Conservation (phyloP, 2,329 filamentous ascomycete genomes). For the Orbilia brochopaga region DNA sequence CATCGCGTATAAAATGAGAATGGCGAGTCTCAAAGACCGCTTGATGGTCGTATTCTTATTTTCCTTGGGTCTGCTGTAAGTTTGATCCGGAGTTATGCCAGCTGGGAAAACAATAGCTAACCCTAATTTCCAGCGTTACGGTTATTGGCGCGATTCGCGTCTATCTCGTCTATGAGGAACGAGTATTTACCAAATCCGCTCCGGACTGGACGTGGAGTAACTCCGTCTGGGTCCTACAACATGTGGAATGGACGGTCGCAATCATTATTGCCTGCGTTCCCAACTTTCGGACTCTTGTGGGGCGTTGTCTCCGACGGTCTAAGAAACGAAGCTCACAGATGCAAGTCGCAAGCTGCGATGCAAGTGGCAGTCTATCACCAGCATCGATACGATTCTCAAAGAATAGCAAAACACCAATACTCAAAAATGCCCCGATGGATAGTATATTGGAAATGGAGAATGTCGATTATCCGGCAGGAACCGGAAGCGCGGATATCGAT, state of each 20-base stretch:
- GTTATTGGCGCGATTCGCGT: conserved; percentile 45
- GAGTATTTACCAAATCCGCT: conserved; percentile 43
- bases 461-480: conserved; percentile 45
- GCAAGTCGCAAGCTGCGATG: conserved; percentile 24
- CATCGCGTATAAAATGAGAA: conserved; percentile 48
- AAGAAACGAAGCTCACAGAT: conserved; percentile 22
- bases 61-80: conserved; percentile 46
- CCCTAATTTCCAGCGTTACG: conserved; percentile 26
- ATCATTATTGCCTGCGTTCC: conserved; percentile 45
- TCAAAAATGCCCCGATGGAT: conserved; percentile 46
- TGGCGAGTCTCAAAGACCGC: conserved; percentile 49
- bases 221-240: conserved; percentile 48
- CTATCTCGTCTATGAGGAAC: conserved; percentile 46
- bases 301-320: conserved; percentile 27
- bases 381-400: conserved; percentile 49
- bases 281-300: conserved; percentile 37
- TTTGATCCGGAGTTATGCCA: background rate
- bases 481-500: conserved; percentile 46
- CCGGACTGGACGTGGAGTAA: conserved; percentile 48
- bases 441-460: conserved; percentile 48
- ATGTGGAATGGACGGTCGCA: conserved; percentile 46
- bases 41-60: conserved; percentile 49
- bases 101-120: background rate
- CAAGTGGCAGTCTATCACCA: conserved; percentile 41
- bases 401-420: conserved; percentile 45